These are phyloP conservation scores for Fusarium nanum DNA, from an alignment of 2,329 filamentous ascomycete genomes.

Conservation along the genomic window DNA sequence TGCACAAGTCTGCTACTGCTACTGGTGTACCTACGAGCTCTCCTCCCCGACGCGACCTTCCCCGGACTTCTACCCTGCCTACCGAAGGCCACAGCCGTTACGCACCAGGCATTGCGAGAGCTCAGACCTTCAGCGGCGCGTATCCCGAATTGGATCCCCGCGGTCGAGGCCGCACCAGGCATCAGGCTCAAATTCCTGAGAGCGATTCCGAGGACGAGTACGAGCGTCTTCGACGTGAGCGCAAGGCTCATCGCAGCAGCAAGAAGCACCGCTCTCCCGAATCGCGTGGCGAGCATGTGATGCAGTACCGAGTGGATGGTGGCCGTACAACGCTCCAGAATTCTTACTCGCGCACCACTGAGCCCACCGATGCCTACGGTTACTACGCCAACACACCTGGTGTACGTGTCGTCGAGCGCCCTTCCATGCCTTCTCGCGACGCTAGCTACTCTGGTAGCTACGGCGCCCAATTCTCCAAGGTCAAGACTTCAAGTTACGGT, in stretches of 20 bases:
- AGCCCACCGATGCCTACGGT: conserved; percentile 30
- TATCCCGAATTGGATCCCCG: conserved; percentile 48
- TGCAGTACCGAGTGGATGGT: conserved; percentile 49
- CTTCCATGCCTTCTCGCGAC: conserved; percentile 49
- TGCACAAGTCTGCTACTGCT: conserved; percentile 44
- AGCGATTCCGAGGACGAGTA: conserved; percentile 53
- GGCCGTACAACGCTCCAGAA: conserved; percentile 46
- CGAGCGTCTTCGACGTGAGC: conserved; percentile 47
- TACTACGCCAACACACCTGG: conserved; percentile 42
- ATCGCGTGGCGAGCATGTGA: conserved; percentile 41
- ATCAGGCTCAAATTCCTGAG: conserved; percentile 52
- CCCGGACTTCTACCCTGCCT: conserved; percentile 53
- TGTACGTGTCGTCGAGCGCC: conserved; percentile 47
- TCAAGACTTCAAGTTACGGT: conserved; percentile 51
- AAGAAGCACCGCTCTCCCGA: conserved; percentile 53
- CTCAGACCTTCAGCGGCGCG: conserved; percentile 50
- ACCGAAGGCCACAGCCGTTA: conserved; percentile 48
- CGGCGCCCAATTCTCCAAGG: conserved; percentile 45
- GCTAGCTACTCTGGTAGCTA: conserved; percentile 47
- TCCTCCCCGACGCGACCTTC: conserved; percentile 50
- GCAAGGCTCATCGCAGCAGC: conserved; percentile 52
- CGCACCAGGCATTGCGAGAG: conserved; percentile 46
- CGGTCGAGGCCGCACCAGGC: conserved; percentile 54
- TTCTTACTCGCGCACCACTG: conserved; percentile 46
- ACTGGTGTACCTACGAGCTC: conserved; percentile 46